A percentile compares a stretch with the other conserved stretches of the same genome.
These are phyloP conservation scores for Bipolaris bicolor DNA, from an alignment of 2,329 filamentous ascomycete species.

Conservation along the genomic window DNA sequence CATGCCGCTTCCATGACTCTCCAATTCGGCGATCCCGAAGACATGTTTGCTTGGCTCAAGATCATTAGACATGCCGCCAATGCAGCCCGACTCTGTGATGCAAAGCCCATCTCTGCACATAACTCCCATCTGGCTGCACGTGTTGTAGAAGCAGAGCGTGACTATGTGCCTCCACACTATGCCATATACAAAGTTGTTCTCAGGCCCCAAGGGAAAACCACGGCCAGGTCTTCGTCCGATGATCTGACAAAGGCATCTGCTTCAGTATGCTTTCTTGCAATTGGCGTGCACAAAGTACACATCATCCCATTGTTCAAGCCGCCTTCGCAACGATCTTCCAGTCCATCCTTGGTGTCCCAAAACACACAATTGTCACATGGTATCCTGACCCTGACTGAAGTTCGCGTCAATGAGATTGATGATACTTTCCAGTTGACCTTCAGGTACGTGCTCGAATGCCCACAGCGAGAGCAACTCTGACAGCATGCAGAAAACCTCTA, in stretches of 20 bases:
- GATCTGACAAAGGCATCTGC: conserved; percentile 69
- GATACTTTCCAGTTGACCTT: conserved; percentile 72
- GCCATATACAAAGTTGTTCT: conserved; percentile 73
- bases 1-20: conserved; percentile 68
- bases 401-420: conserved; percentile 66
- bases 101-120: conserved; percentile 61
- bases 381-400: conserved; percentile 65
- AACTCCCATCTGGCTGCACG: conserved; percentile 68
- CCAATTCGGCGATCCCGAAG: conserved; percentile 67
- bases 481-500: conserved; percentile 56
- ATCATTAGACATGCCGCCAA: conserved; percentile 66
- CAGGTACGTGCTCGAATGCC: conserved; percentile 48
- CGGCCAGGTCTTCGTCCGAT: conserved; percentile 65
- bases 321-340: conserved; percentile 59
- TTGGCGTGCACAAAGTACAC: conserved; percentile 73
- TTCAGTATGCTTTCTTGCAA: conserved; percentile 70
- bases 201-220: conserved; percentile 63
- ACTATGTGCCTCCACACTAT: conserved; percentile 72
- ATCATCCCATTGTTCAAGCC: conserved; percentile 69
- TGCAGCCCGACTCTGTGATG: conserved; percentile 59
- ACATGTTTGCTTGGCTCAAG: conserved; percentile 69
- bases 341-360: conserved; percentile 59
- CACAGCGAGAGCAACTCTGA: conserved; percentile 9
- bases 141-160: conserved; percentile 68
- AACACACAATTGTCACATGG: conserved; percentile 64